Evolutionary conservation across 202 grass and related monocot genomes (phyloP).

Genomic region (Saccharum hybrid): DNA sequence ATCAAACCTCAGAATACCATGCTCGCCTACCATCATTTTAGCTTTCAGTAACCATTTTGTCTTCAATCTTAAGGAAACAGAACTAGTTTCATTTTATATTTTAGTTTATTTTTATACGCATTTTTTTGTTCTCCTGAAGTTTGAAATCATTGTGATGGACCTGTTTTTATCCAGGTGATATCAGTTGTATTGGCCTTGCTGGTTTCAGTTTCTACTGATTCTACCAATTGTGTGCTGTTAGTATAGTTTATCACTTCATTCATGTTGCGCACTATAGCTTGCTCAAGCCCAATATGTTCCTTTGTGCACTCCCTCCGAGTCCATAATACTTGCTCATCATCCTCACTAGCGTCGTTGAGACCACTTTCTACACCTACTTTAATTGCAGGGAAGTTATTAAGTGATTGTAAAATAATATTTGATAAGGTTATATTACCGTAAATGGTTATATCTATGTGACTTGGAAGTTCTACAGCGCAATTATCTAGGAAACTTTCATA

Average conservation of each 20-base stretch:
- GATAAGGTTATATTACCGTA: not conserved
- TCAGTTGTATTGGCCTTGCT: not conserved
- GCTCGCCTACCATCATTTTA: not conserved
- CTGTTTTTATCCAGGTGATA: slow-evolving; percentile 19
- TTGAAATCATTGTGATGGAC: not conserved
- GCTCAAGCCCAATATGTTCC: not conserved
- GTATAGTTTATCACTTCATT: not conserved
- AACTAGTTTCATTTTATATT: slow-evolving; percentile 10
- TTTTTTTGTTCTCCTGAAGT: not conserved
- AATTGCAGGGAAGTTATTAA: slow-evolving; percentile 1
- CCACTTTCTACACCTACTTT: not conserved
- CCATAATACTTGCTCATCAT: not conserved
- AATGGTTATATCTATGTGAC: not conserved
- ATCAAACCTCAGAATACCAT: not conserved
- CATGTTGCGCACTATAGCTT: not conserved
- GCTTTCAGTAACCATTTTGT: slow-evolving; percentile 21
- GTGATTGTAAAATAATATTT: not conserved
- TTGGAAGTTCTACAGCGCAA: not conserved
- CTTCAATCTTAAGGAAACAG: not conserved
- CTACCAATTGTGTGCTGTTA: not conserved
- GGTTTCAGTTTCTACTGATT: slow-evolving; percentile 11
- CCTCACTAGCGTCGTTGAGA: not conserved
- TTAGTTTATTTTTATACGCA: slow-evolving; percentile 7
- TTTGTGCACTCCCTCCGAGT: not conserved
- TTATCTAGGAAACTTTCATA: not conserved